Base-by-base conservation (phyloP, 164 flowering plant species). In the Taxillus chinensis region DNA sequence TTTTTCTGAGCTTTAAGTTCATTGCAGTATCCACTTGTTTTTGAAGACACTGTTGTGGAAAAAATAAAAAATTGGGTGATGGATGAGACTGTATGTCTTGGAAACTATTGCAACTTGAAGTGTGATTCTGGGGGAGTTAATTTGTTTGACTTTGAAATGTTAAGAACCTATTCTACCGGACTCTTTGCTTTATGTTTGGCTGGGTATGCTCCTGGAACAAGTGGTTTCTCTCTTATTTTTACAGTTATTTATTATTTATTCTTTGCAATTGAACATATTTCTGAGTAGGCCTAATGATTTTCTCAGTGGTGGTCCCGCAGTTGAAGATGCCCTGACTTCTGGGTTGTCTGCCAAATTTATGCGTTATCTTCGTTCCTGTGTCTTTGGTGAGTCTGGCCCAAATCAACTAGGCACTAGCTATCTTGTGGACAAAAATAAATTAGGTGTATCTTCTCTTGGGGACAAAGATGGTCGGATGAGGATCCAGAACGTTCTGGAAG, bases 321-420 rank as follows among this genome's bases (percentile, higher is more conserved):
- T 93, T 60, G 97, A 90, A 73, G 97, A 89, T 74, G 99, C 86
- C 16, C 71, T 93, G 76, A 82, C 92, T 53, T 90, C 89, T 66
- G 96, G 97, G 14, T 72, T 93, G 67, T 74, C 99, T 39, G 82
- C 96, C 48, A 93, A 93, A 64, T 85, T 93, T 67, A 89, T 93
- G 99, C 88, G 85, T 46, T 93, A 75, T 71, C 90, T 93, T 73
- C 97, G 97, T 27, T 41, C 74, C 3, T 80, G 95, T 61, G 90
- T 84, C 62, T 75, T 93, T 64, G 97, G 96, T 39, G 97, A 86
- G 63, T 63, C 79, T 45, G 81, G 68, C 66, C 57, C 72, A 16
- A 80, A 73, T 65, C 97, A 83, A 42, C 90, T 74, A 69, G 95
- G 85, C 63, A 66, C 69, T 54, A 68, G 55, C 62, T 70, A 75